Base-by-base conservation (phyloP, 768 basidiomycete species). In the Boletellus emodensis region DNA sequence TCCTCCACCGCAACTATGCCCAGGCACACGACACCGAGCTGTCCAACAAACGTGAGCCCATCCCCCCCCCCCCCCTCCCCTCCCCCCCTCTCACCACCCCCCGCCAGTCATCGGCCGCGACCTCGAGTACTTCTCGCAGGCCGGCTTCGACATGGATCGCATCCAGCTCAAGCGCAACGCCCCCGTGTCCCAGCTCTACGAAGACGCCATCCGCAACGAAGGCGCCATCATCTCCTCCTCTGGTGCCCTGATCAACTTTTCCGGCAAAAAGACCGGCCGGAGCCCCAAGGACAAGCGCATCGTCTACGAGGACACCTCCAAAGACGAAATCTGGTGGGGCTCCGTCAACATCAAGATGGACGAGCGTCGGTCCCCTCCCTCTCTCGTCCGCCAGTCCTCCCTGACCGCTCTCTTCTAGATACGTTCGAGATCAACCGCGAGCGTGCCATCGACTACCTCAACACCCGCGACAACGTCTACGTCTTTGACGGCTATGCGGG, bases 221-320 rank as follows among this genome's bases (percentile, higher is more conserved):
- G 95, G 95, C 51, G 96, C 96, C 61, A 90, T 99, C 75, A 89
- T 99, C 73, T 94, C 96, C 48, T 84, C 90, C 28, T 90, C 85
- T 6, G 96, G 96, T 46, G 94, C 96, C 17, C 77, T 99, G 62
- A 99, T 99, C 84, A 99, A 99, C 81, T 99, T 98, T 64, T 96
- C 94, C 10, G 96, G 96, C 26, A 98, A 97, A 80, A 99, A 99
- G 80, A 98, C 96, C 3, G 96, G 96, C 49, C 82, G 96, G 43
- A 87, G 84, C 60, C 96, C 96, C 46, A 99, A 98, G 70, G 96
- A 99, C 82, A 99, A 98, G 82, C 94, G 96, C 55, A 97, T 99
- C 65, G 96, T 99, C 64, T 98, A 78, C 68, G 96, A 99, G 71
- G 94, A 98, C 61, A 87, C 90, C 46, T 87, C 84, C 73, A 96